Percentiles rank a stretch among this genome's conserved stretches.
Evolutionary conservation across 768 basidiomycete genomes (phyloP).

Genomic region (Lyophyllum decastes): DNA sequence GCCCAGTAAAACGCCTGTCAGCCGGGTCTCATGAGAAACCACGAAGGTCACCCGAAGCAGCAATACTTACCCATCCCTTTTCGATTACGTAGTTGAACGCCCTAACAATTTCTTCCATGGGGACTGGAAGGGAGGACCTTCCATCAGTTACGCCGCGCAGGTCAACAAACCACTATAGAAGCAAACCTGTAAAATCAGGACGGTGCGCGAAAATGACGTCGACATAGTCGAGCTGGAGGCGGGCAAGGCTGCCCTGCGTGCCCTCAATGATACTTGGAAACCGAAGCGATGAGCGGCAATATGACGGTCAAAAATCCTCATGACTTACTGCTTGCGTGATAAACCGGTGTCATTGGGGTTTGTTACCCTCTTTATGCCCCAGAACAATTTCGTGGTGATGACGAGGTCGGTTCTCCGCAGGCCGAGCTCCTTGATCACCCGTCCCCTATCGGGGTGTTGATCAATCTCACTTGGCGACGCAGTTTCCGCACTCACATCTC

Average conservation of each 20-base stretch:
- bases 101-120: constrained; percentile 75
- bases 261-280: constrained; percentile 66
- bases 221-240: constrained; percentile 71
- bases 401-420: constrained; percentile 65
- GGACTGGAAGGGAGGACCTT: constrained; percentile 31
- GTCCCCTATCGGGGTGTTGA: constrained; percentile 40
- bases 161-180: neutral
- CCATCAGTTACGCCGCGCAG: neutral
- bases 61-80: constrained; percentile 55
- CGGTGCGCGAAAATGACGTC: constrained; percentile 71
- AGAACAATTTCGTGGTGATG: constrained; percentile 76
- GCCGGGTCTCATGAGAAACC: neutral
- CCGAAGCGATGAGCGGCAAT: neutral
- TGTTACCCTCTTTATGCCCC: constrained; percentile 47
- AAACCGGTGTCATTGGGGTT: constrained; percentile 59
- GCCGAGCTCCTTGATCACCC: constrained; percentile 72
- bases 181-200: constrained; percentile 51
- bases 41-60: constrained; percentile 14
- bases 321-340: constrained; percentile 53
- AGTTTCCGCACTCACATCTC: constrained; percentile 53
- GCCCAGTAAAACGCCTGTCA: constrained; percentile 57
- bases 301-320: neutral
- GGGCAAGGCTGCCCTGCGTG: constrained; percentile 57
- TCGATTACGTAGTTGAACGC: constrained; percentile 77
- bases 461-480: neutral